Percentiles rank a stretch among this genome's conserved stretches.
Conservation (phyloP, 1,284 basidiomycete species). For the Cryptococcus amylolentus region DNA sequence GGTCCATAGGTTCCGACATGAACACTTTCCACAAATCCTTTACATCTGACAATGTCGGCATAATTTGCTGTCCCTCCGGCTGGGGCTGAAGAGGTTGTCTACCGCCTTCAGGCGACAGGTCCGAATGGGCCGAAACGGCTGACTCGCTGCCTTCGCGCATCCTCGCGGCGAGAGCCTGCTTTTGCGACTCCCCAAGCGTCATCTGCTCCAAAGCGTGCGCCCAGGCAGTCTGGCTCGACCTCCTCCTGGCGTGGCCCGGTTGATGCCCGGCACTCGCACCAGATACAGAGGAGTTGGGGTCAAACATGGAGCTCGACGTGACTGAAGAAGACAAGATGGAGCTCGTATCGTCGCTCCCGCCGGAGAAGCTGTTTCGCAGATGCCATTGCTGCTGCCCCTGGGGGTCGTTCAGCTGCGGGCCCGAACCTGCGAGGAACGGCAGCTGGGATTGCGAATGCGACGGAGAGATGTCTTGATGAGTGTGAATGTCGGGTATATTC, state of each 20-base stretch:
- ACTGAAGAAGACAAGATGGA: conserved; percentile 13
- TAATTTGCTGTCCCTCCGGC: neutral
- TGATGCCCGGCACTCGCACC: no score
- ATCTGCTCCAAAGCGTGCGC: conserved; percentile 41
- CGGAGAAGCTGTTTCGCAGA: neutral
- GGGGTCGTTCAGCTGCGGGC: neutral
- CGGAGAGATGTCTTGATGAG: no score
- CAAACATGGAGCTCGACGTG: conserved; percentile 11
- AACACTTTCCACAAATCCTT: conserved; percentile 46
- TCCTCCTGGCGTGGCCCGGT: conserved; percentile 14
- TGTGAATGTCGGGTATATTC: no score
- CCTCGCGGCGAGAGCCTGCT: neutral
- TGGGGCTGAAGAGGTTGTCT: neutral
- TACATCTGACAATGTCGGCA: conserved; percentile 33
- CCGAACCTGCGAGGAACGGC: no score
- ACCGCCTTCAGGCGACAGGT: conserved; percentile 8
- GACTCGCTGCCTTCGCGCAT: neutral
- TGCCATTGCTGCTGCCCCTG: conserved; percentile 3
- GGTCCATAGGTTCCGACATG: conserved; percentile 27
- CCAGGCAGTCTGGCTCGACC: conserved; percentile 38
- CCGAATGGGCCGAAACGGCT: neutral
- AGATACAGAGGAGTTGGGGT: no score
- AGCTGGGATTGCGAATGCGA: no score
- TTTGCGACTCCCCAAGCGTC: conserved; percentile 32
- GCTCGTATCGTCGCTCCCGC: conserved; percentile 7